Evolutionary conservation across 495 filamentous ascomycete species (phyloP), one percentile per base, ranked within the genome.

Genomic region (Aspergillus sparsus): DNA sequence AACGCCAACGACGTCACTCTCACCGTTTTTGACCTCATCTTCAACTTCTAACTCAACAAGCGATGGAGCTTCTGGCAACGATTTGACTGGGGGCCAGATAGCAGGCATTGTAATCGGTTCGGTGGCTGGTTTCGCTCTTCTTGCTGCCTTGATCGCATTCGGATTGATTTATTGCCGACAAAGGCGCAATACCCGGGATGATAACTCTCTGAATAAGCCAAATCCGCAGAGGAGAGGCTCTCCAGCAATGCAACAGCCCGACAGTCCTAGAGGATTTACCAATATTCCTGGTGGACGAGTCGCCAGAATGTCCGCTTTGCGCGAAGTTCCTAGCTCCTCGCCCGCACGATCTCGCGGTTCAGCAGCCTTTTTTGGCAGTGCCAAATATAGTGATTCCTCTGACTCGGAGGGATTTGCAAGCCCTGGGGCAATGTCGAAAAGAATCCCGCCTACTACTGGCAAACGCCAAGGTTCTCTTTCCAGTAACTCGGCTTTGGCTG

Each of bases 301-400:
- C 49, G 89, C 94, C 8, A 85, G 95, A 37, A 98, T 99, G 95
- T 93, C 93, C 34, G 95, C 95, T 11, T 76, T 99, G 36, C 93
- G 97, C 70, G 86, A 79, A 58, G 79, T 84, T 59, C 80, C 85
- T 0, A 85, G 80, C 55, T 80, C 83, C 11, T 83, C 85, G 0
- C 80, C 87, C 0, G 81, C 84, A 6, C 81, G 72, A 16, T 82
- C 76, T 2, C 79, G 74, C 16, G 73, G 61, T 62, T 78, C 71
- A 8, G 67, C 68, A 16, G 66, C 67, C 6, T 72, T 77, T 54
- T 77, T 74, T 58, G 77, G 69, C 32, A 73, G 58, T 18, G 71
- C 73, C 13, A 82, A 86, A 60, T 87, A 83, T 58, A 87, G 86
- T 63, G 84, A 89, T 57, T 84, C 86, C 39, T 92, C 92, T 5